Conservation (phyloP, 768 basidiomycete species). For the Lanmaoa pseudosensibilis region DNA sequence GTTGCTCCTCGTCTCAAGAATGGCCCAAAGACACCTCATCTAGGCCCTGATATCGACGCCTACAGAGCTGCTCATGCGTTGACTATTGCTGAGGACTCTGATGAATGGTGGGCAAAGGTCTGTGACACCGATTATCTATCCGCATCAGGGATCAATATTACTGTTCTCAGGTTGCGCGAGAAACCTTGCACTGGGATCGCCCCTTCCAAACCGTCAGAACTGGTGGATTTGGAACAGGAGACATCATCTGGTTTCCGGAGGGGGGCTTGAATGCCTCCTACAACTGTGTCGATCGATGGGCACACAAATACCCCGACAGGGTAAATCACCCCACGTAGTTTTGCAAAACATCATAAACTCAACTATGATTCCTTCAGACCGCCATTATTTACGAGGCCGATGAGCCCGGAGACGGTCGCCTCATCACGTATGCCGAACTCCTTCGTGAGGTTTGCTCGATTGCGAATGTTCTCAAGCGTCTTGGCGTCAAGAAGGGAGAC, state of each 20-base stretch:
- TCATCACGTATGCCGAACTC: conserved; percentile 81
- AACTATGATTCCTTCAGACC: conserved; percentile 45
- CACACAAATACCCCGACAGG: conserved; percentile 83
- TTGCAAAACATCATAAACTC: background rate
- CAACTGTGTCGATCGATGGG: conserved; percentile 98
- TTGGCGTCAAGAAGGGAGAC: conserved; percentile 94
- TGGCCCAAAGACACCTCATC: conserved; percentile 66
- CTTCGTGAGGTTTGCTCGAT: conserved; percentile 85
- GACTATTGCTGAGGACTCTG: conserved; percentile 74
- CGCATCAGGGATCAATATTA: background rate
- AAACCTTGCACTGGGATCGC: conserved; percentile 82
- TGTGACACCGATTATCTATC: background rate
- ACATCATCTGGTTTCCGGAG: conserved; percentile 96
- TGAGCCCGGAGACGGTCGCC: conserved; percentile 77
- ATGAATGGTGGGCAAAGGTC: conserved; percentile 89
- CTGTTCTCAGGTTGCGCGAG: conserved; percentile 56
- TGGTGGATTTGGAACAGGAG: conserved; percentile 81
- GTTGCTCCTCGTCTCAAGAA: conserved; percentile 71
- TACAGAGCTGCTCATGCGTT: conserved; percentile 66
- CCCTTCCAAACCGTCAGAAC: conserved; percentile 86
- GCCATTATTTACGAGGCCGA: conserved; percentile 99
- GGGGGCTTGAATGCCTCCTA: conserved; percentile 91
- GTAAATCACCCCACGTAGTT: conserved; percentile 35
- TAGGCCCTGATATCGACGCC: conserved; percentile 76
- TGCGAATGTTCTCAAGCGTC: conserved; percentile 87